Evolutionary conservation across 2,329 filamentous ascomycete genomes (phyloP), one percentile per base, ranked within the genome.

Genomic region (Colletotrichum sp.): DNA sequence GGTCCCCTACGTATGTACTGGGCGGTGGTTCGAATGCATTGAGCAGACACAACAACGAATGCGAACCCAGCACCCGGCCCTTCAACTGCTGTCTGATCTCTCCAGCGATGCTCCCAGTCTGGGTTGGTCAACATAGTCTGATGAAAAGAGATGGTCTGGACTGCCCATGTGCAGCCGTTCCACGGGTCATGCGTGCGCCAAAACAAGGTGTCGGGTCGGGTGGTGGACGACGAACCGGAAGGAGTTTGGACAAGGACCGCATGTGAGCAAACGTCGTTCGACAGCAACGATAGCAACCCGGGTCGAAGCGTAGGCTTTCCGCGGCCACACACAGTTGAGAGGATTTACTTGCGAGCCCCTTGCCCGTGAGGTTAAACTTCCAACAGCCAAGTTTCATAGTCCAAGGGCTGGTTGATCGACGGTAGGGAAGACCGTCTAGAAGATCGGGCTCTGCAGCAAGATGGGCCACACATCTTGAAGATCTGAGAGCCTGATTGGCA

Each of bases 301-400:
- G 63, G 32, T 59, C 34, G 21, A 36, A 59, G 64, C 64, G 16
- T 65, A 44, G 24, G 62, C 64, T 69, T 65, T 59, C 59, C 49
- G 49, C 49, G 21, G 44, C n/a, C 34, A 59, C 18, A 52, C n/a
- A 21, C 26, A 30, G 57, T 55, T 6, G 67, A 26, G 21, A 65
- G 59, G 59, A 1, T 60, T 39, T 69, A 65, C 70, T 68, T 65
- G 49, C 49, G 65, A 76, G 44, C 15, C 34, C 65, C 64, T 65
- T 68, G 49, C 34, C 68, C 26, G 28, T 32, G 34, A 73, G 60
- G 34, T 69, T 74, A 24, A 55, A 69, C 74, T 69, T 74, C 74
- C 64, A 76, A 69, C 74, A 62, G 59, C 59, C 70, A 76, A 69
- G 64, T 69, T 76, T 73, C 74, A 76, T 16, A 76, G 28, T 68